Base-by-base conservation (phyloP, 2,329 filamentous ascomycete species). In the Fusarium temperatum region DNA sequence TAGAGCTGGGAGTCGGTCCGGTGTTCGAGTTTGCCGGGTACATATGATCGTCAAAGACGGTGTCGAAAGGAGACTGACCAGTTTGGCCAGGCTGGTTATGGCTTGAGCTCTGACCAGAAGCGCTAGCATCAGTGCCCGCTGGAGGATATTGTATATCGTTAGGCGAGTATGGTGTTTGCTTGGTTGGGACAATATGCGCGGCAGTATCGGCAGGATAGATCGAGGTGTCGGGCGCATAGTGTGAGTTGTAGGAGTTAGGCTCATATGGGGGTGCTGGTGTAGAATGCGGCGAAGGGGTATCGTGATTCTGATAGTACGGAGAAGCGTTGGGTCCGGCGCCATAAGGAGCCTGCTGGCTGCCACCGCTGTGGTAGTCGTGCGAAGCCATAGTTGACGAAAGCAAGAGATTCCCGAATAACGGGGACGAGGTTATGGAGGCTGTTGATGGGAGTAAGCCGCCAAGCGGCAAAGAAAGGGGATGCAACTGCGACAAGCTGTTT, bases 41-140 rank as follows among this genome's bases (percentile, higher is more conserved):
- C 65, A 87, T 86, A 82, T 91, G 85, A 80, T 93, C 91, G 81
- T 92, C 90, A 80, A 93, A 93, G 63, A 91, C 89, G 54, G 88
- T 89, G 62, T 90, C 89, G 79, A 92, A 92, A 15, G 91, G 90
- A 26, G 89, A 87, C 77, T 76, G 83, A 53, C 79, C 81, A 32
- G 81, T 81, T 65, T 81, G 79, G 39, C 80, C 80, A 56, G 82
- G 82, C 35, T 80, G 81, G 53, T 78, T 51, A 45, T 72, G 72
- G 41, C 47, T 66, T 48, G 67, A 55, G 32, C 51, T 77, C 75
- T 81, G 79, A 5, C 81, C 62, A 38, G 68, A 56, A 51, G 64
- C 68, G 75, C 57, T 66, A 60, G 63, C 66, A 81, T 79, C 77
- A 73, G 70, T 71, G 68, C 73, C 69, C 48, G 62, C 68, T 47